Base-by-base conservation (phyloP, 306 rosid genomes). In the peach (Prunus persica) region DNA sequence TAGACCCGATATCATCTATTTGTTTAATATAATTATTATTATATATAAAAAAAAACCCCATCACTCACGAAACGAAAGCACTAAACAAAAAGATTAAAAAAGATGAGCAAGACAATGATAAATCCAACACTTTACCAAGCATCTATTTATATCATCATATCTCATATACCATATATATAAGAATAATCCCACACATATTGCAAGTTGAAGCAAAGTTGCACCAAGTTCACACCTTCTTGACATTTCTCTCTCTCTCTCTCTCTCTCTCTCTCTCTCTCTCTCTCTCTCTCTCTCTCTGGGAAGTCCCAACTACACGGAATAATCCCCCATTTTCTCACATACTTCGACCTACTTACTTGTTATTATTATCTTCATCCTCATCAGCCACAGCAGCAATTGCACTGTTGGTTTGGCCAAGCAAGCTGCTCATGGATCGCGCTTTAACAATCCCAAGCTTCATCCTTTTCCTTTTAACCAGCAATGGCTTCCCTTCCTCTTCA, bases 391-490 rank as follows among this genome's bases (percentile, higher is more conserved):
- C 79, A 61, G 72, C 64, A 61, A 57, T 80, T 49, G 83, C 73
- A 41, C 67, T 50, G 67, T 56, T 86, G 0, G 90, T 78, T 80
- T 89, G 97, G n/a, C 96, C 97, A 47, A 93, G 82, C 80, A 93
- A 89, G 89, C 98, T 93, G 65, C 92, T 93, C 16, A 93, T 88
- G 22, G 98, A 93, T 24, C 98, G 84, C 0, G 98, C 98, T 82
- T 93, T 93, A 50, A 93, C 98, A 78, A 84, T 74, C 64, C 98
- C 97, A 24, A 89, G 92, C 79, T 87, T 87, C 90, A 82, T 79
- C 73, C 73, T 87, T 75, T 81, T 84, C 86, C 69, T 79, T 9
- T 22, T 71, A 43, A 70, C 61, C 67, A 12, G 13, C 77, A 81
- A 51, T 2, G 77, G 71, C 65, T 65, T 71, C 76, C 72, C 69